Base-by-base conservation (phyloP, 495 filamentous ascomycete genomes). In the Apiosordaria backusii region DNA sequence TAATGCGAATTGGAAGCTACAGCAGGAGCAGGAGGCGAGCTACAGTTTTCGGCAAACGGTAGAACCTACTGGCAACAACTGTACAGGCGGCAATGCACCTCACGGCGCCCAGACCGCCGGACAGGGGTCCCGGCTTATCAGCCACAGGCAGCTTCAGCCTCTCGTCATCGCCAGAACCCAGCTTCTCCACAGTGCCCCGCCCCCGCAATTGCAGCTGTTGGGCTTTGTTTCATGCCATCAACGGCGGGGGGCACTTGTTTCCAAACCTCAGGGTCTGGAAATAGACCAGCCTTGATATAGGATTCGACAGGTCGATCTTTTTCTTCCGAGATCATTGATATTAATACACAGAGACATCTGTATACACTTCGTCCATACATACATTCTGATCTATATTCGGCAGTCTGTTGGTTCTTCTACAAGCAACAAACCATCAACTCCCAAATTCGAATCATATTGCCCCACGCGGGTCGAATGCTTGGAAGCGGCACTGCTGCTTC, bases 1-100 rank as follows among this genome's bases (percentile, higher is more conserved):
- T 75, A 75, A 75, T 75, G 66, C 63, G 63, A 58, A 55, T 21
- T 57, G 27, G 5, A 27, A 50, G 21, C 60, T 35, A 40, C 45
- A 54, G 5, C 55, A 7, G 50, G 35, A 22, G 61, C 55, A 19
- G n/a, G 57, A 21, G 57, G 22, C 10, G 5, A 13, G 35, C 5
- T 35, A 35, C 50, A 58, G 61, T 63, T 65, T 58, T 68, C 58
- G 68, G 57, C 62, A 45, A 50, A 61, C 25, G 45, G 65, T 70
- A 65, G 70, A 67, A 65, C 29, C 59, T 72, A 57, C 54, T 60
- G 55, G 67, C 67, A 63, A 26, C 67, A 63, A 26, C 29, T 24
- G 22, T 23, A 21, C n/a, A 59, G 57, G 22, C 16, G 16, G 23
- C 26, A 59, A 26, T 23, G 57, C 22, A n/a, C 16, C 5, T 55